Conservation (phyloP, 768 basidiomycete genomes). For the Pleurotus salmoneostramineus region DNA sequence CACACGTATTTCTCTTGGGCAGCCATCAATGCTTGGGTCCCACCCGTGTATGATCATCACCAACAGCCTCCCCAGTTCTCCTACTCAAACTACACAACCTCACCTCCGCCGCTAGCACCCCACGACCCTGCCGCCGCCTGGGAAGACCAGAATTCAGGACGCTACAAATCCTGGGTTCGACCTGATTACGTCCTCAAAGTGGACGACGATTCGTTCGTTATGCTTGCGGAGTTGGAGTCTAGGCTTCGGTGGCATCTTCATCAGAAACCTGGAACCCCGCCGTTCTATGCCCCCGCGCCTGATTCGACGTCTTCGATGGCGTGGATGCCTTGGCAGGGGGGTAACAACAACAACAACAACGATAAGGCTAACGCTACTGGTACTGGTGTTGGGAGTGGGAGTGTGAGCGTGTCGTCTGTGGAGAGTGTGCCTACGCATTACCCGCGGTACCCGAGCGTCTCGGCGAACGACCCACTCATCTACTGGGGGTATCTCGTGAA, state of each 20-base stretch:
- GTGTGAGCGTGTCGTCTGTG: not conserved
- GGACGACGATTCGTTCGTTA: constrained; percentile 94
- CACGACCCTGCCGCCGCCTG: constrained; percentile 68
- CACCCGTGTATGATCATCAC: constrained; percentile 59
- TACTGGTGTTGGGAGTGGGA: not conserved
- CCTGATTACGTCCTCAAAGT: constrained; percentile 93
- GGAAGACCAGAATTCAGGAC: constrained; percentile 38
- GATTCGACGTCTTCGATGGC: not conserved
- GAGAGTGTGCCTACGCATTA: not conserved
- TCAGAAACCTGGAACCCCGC: constrained; percentile 23
- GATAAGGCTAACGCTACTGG: too few relatives aligned
- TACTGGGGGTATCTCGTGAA: constrained; percentile 93
- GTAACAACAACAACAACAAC: too few relatives aligned
- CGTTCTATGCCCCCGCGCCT: not conserved
- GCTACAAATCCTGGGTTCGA: constrained; percentile 64
- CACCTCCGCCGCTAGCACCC: constrained; percentile 58
- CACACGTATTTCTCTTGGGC: constrained; percentile 94
- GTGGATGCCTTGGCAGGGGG: not conserved
- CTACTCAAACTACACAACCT: constrained; percentile 56
- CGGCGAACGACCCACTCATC: constrained; percentile 58
- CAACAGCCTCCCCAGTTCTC: constrained; percentile 50
- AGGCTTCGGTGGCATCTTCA: constrained; percentile 78
- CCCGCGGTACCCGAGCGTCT: not conserved
- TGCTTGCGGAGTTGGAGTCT: constrained; percentile 93
- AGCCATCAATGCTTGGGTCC: constrained; percentile 85